A percentile compares a stretch with the other conserved stretches of the same genome.
Conservation (phyloP, 1,284 basidiomycete species). For the Ustilago esculenta region DNA sequence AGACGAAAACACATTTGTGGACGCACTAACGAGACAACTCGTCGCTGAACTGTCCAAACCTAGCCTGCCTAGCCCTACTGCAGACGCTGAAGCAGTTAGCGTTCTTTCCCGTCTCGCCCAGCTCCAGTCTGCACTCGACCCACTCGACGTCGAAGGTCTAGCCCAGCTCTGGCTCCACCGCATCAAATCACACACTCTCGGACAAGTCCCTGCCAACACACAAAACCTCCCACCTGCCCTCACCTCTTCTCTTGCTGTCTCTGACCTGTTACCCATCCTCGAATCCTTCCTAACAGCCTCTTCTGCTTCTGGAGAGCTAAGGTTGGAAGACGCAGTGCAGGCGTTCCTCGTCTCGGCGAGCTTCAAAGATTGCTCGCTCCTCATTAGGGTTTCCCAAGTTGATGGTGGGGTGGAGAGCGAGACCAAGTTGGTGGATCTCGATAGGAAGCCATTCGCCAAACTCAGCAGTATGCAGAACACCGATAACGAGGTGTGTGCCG, state of each 20-base stretch:
- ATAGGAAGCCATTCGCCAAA: slow-evolving; percentile 78
- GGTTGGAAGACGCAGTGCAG: slow-evolving; percentile 21
- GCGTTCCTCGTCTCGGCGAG: slow-evolving; percentile 84
- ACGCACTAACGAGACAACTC: slow-evolving; percentile 1
- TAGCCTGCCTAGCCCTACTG: background rate
- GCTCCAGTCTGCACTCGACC: slow-evolving; percentile 81
- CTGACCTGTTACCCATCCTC: slow-evolving; percentile 7
- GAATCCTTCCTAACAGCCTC: slow-evolving; percentile 1
- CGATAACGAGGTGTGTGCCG: slow-evolving; percentile 70
- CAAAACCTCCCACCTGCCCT: background rate
- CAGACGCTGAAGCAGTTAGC: background rate
- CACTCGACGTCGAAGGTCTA: slow-evolving; percentile 83
- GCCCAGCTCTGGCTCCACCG: slow-evolving; percentile 43
- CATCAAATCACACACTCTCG: slow-evolving; percentile 25
- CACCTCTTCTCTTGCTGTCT: slow-evolving; percentile 1
- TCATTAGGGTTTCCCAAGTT: slow-evolving; percentile 70
- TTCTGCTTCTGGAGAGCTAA: background rate
- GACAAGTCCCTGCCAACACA: background rate
- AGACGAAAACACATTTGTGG: slow-evolving; percentile 1
- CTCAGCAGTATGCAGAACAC: slow-evolving; percentile 78
- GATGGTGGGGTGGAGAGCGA: background rate
- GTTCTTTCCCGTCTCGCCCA: slow-evolving; percentile 73
- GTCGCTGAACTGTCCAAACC: slow-evolving; percentile 16
- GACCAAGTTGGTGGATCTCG: slow-evolving; percentile 75
- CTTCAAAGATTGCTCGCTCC: slow-evolving; percentile 94